phyloP scores from a whole-genome alignment of 495 filamentous ascomycete genomes.

The Aspergillus avenaceus region DNA sequence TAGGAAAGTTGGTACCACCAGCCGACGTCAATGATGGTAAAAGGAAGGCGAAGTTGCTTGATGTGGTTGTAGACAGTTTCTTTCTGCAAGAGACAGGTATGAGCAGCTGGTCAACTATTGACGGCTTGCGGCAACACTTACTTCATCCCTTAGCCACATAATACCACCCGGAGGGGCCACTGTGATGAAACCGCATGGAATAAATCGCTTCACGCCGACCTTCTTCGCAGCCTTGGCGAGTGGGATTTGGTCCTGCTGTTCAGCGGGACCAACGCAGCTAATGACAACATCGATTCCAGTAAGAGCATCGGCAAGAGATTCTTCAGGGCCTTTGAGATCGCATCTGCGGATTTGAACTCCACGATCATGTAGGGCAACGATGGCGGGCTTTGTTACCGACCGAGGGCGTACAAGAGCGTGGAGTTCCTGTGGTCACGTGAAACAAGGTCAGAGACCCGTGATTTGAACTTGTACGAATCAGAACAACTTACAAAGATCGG shows the following conservation, averaged over 20 bases:
- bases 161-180: conserved; percentile 44
- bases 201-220: conserved; percentile 53
- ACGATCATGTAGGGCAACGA: conserved; percentile 35
- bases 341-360: conserved; percentile 45
- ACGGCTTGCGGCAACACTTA: conserved; percentile 11
- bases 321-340: conserved; percentile 42
- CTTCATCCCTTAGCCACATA: conserved; percentile 46
- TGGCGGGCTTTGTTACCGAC: conserved; percentile 45
- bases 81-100: conserved; percentile 35
- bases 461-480: neutral
- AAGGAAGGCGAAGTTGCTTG: conserved; percentile 48
- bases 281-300: conserved; percentile 51
- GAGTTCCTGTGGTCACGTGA: conserved; percentile 37
- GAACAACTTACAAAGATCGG: conserved; percentile 34
- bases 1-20: conserved; percentile 57
- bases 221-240: conserved; percentile 52
- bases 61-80: conserved; percentile 53
- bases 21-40: conserved; percentile 59
- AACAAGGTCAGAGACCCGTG: neutral
- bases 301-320: conserved; percentile 44
- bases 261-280: conserved; percentile 43
- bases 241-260: conserved; percentile 47
- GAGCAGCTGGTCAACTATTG: conserved; percentile 4
- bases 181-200: conserved; percentile 53
- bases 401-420: conserved; percentile 43